Base-by-base conservation (phyloP, 2,329 filamentous ascomycete genomes). In the Epichloe bromicola region DNA sequence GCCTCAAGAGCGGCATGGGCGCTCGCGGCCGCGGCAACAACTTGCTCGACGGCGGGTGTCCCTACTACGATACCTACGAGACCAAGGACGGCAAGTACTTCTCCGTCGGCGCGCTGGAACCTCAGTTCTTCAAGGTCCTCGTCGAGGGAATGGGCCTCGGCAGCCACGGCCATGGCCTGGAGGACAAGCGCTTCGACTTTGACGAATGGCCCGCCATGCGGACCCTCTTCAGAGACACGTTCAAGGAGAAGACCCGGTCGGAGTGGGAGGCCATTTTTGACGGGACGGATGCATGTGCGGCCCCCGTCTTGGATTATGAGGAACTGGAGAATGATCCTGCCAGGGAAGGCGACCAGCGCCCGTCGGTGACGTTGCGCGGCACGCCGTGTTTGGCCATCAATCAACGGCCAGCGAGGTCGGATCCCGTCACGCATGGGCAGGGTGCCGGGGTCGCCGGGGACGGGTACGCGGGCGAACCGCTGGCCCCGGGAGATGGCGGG, bases 241-340 rank as follows among this genome's bases (percentile, higher is more conserved):
- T 97, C 66, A 79, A 74, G 63, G 66, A 70, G 43, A 88, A 82
- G 69, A 85, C 84, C 4, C 75, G 90, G 36, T 63, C 67, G 0
- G 84, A 95, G 64, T 97, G 91, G 91, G 91, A 95, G 67, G 63
- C 54, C 3, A 71, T 95, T 5, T 97, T 96, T 63, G 87, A 95
- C 63, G 87, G 86, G 11, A 93, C 86, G 0, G 91, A 97, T 68
- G 91, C 91, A 1, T 97, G 91, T 65, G 88, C 85, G 56, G 88
- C 87, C n/a, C n/a, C 91, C 0, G 86, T 97, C 1, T 70, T 95
- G 41, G 82, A 82, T 36, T 86, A 88, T 57, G 61, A 58, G 0
- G 89, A 95, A 67, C 71, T 95, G 42, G 79, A 88, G 58, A 59
- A 54, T 3, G 63, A 70, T 37, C 48, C 62, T 8, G 55, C 52